phyloP scores from a whole-genome alignment of 768 basidiomycete genomes.

The Mycena venus region DNA sequence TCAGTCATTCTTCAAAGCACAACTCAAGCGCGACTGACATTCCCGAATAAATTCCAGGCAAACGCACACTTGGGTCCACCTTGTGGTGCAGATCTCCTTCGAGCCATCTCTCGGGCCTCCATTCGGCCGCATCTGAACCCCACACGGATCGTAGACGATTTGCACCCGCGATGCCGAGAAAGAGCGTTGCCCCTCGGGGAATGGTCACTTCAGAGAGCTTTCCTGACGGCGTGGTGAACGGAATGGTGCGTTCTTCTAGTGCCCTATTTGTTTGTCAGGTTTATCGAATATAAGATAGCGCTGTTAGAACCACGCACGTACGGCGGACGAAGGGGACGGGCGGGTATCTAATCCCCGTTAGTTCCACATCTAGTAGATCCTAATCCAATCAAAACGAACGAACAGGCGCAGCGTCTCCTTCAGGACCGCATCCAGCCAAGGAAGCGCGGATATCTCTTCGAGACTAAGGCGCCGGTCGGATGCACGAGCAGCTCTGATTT shows the following conservation, averaged over 20 bases:
- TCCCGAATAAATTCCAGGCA: slow-evolving; percentile 65
- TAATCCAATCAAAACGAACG: slow-evolving; percentile 27
- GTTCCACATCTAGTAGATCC: not conserved
- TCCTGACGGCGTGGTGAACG: slow-evolving; percentile 45
- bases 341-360: slow-evolving; percentile 49
- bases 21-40: slow-evolving; percentile 52
- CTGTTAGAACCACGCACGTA: slow-evolving; percentile 46
- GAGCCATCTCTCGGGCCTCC: slow-evolving; percentile 70
- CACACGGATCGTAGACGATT: slow-evolving; percentile 65
- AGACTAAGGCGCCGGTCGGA: slow-evolving; percentile 42
- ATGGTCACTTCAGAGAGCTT: slow-evolving; percentile 51
- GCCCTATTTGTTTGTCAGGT: slow-evolving; percentile 45
- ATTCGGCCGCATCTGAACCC: slow-evolving; percentile 63
- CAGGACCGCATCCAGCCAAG: slow-evolving; percentile 60
- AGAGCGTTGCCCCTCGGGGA: slow-evolving; percentile 62
- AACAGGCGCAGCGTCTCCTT: slow-evolving; percentile 62
- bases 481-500: slow-evolving; percentile 47
- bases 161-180: slow-evolving; percentile 61
- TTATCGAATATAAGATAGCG: not conserved
- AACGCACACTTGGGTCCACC: slow-evolving; percentile 39
- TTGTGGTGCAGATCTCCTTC: slow-evolving; percentile 17
- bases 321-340: slow-evolving; percentile 62
- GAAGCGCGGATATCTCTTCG: slow-evolving; percentile 53
- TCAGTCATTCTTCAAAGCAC: not conserved
- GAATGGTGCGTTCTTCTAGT: slow-evolving; percentile 57